Evolutionary conservation across 441 rosid species (phyloP).

Genomic region (Adansonia grandidieri): DNA sequence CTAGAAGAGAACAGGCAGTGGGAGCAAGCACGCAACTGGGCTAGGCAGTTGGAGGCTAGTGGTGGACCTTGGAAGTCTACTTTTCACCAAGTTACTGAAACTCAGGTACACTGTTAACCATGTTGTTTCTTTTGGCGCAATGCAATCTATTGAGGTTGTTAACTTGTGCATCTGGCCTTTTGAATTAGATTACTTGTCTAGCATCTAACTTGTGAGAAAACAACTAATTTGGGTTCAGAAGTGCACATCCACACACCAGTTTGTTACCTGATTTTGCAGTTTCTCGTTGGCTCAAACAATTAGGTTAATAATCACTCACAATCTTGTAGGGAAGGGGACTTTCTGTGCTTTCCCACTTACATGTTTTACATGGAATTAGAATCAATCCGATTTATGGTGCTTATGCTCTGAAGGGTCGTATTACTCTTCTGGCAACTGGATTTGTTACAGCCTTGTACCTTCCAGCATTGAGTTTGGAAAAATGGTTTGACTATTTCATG

Average conservation of each 20-base stretch:
- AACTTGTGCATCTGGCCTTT: conserved; percentile 16
- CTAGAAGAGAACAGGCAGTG: conserved; percentile 85
- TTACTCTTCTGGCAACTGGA: background rate
- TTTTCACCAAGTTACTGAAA: conserved; percentile 92
- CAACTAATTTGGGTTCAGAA: conserved; percentile 10
- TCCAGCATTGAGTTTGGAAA: background rate
- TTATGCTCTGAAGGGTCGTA: background rate
- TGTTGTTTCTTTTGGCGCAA: background rate
- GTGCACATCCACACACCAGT: conserved; percentile 4
- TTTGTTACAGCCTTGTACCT: background rate
- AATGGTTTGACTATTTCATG: background rate
- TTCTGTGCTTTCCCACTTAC: background rate
- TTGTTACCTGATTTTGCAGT: background rate
- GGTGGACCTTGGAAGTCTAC: conserved; percentile 91
- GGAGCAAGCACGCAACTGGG: conserved; percentile 99
- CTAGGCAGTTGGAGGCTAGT: conserved; percentile 89
- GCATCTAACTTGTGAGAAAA: background rate
- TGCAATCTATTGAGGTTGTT: background rate
- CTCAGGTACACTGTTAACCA: conserved; percentile 67
- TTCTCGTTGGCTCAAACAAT: background rate
- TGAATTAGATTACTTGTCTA: background rate
- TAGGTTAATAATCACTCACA: conserved; percentile 16
- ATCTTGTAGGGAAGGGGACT: background rate
- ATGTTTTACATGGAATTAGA: background rate
- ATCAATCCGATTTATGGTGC: background rate